Evolutionary conservation across 306 rosid species (phyloP).

Genomic region (Mucuna pruriens): DNA sequence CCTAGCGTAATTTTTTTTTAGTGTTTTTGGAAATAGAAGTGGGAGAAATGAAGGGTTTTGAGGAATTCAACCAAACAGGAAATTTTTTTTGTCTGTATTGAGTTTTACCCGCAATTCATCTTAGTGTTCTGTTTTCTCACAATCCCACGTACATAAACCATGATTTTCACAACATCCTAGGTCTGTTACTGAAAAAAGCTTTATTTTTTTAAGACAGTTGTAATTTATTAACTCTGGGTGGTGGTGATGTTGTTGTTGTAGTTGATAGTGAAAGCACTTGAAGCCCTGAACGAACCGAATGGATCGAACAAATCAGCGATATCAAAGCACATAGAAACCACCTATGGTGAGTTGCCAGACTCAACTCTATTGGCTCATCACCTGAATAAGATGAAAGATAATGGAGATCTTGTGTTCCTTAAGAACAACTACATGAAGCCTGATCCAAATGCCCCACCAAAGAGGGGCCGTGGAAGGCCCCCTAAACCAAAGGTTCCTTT

Average conservation of each 20-base stretch:
- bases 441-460: conserved; percentile 77
- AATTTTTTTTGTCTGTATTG: background rate
- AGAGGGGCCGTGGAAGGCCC: conserved; percentile 92
- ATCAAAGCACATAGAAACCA: conserved; percentile 69
- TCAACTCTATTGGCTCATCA: conserved; percentile 53
- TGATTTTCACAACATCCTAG: background rate
- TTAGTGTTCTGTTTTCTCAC: background rate
- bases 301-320: conserved; percentile 82
- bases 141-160: background rate
- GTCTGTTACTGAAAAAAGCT: background rate
- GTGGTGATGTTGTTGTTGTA: conserved; percentile 29
- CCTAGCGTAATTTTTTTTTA: background rate
- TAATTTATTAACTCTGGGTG: background rate
- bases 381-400: conserved; percentile 71
- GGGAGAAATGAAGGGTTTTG: background rate
- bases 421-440: conserved; percentile 77
- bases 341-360: conserved; percentile 70
- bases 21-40: background rate
- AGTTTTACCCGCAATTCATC: background rate
- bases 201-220: background rate
- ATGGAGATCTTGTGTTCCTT: conserved; percentile 69
- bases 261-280: conserved; percentile 78
- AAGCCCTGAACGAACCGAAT: conserved; percentile 50
- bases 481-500: conserved; percentile 63
- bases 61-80: background rate